These are phyloP conservation scores for Fusarium subtropicale DNA, from an alignment of 2,329 filamentous ascomycete species.

Conservation along the genomic window DNA sequence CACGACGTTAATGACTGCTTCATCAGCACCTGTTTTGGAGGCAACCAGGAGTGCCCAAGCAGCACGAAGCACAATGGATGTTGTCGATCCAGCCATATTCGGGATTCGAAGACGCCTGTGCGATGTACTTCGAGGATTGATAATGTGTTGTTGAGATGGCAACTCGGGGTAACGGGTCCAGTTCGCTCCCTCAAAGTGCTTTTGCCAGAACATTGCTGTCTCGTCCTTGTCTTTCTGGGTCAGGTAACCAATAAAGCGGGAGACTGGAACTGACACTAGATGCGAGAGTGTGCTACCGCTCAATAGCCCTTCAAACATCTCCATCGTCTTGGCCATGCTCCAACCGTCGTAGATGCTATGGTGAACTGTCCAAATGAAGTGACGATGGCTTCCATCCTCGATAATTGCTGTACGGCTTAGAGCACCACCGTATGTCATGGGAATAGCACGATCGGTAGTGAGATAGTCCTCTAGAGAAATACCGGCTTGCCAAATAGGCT, in stretches of 20 bases:
- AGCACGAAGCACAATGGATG: conserved; percentile 4
- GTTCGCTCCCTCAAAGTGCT: neutral
- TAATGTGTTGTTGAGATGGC: conserved; percentile 2
- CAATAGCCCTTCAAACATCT: neutral
- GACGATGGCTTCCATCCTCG: neutral
- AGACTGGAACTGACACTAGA: neutral
- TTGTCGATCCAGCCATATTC: neutral
- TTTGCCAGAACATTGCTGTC: neutral
- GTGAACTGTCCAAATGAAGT: conserved; percentile 5
- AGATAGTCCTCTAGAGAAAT: neutral
- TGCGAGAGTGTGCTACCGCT: neutral
- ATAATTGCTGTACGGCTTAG: conserved; percentile 1
- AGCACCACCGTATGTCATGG: neutral
- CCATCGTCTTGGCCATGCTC: conserved; percentile 2
- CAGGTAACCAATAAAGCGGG: conserved; percentile 3
- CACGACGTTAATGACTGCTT: neutral
- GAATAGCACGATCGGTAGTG: neutral
- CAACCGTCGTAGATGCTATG: conserved; percentile 7
- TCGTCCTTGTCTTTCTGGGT: neutral
- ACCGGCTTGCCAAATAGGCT: neutral
- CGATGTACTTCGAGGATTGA: conserved; percentile 3
- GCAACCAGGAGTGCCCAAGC: conserved; percentile 8
- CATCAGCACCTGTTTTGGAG: neutral
- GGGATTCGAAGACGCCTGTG: neutral
- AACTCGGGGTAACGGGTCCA: conserved; percentile 2